phyloP scores from a whole-genome alignment of 2,329 filamentous ascomycete genomes.

The Apiospora aurea region DNA sequence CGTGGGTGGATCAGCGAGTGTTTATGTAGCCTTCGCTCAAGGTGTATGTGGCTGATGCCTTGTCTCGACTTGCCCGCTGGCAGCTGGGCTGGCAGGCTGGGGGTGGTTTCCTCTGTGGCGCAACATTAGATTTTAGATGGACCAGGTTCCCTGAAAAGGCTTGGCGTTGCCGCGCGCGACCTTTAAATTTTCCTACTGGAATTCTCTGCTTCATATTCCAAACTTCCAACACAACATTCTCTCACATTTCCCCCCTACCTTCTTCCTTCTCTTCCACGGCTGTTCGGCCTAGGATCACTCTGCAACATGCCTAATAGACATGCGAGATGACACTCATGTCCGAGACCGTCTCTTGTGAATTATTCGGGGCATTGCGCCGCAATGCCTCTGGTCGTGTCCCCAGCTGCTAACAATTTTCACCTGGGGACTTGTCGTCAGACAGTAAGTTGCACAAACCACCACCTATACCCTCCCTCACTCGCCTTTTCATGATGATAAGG shows the following conservation, averaged over 20 bases:
- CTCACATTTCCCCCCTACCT: background rate
- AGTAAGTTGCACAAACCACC: constrained; percentile 17
- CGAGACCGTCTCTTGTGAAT: background rate
- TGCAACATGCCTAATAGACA: background rate
- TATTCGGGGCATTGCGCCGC: background rate
- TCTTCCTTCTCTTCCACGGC: background rate
- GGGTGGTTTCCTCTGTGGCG: constrained; percentile 20
- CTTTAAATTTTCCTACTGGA: background rate
- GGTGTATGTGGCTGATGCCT: constrained; percentile 21
- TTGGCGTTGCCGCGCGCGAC: constrained; percentile 8
- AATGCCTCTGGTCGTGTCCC: background rate
- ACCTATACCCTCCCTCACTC: constrained; percentile 28
- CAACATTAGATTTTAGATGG: constrained; percentile 17
- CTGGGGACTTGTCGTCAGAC: background rate
- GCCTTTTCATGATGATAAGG: constrained; percentile 57
- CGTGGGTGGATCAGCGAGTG: constrained; percentile 23
- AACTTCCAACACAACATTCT: constrained; percentile 20
- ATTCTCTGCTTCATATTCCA: background rate
- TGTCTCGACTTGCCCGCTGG: background rate
- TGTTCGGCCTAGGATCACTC: background rate
- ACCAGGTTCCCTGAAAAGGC: background rate
- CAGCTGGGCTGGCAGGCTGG: background rate
- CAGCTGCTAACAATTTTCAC: background rate
- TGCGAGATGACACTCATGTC: background rate
- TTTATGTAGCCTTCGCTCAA: constrained; percentile 24